Evolutionary conservation across 2,329 filamentous ascomycete species (phyloP).

Genomic region (Colletotrichum higginsianum): DNA sequence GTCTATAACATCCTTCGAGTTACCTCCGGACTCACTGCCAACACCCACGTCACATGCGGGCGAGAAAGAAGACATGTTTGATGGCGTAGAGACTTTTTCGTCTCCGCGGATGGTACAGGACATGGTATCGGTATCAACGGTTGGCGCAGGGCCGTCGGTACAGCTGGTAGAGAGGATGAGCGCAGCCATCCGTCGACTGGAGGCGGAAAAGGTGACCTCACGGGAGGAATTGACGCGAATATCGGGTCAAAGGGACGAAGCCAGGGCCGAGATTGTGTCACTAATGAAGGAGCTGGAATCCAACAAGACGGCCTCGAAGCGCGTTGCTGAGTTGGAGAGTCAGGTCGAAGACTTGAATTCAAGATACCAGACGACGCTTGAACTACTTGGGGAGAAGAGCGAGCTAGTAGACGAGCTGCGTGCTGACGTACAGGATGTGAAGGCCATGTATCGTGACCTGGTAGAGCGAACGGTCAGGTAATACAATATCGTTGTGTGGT

Average conservation of each 20-base stretch:
- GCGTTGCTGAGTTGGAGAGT: conserved; percentile 75
- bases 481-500: not conserved
- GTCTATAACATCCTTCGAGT: conserved; percentile 66
- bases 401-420: conserved; percentile 92
- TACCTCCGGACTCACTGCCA: conserved; percentile 53
- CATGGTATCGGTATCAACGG: conserved; percentile 89
- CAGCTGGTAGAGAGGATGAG: conserved; percentile 98
- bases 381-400: conserved; percentile 97
- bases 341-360: conserved; percentile 79
- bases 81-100: conserved; percentile 68
- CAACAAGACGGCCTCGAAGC: conserved; percentile 72
- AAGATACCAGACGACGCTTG: conserved; percentile 90
- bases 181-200: conserved; percentile 89
- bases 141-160: conserved; percentile 91
- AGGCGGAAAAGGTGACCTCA: conserved; percentile 90
- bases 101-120: conserved; percentile 83
- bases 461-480: conserved; percentile 86
- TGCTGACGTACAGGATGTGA: conserved; percentile 92
- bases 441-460: conserved; percentile 95
- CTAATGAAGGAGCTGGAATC: conserved; percentile 90
- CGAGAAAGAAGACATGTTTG: conserved; percentile 64
- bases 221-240: conserved; percentile 89
- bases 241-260: conserved; percentile 89
- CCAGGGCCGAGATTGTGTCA: conserved; percentile 89
- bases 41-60: conserved; percentile 60